phyloP scores from a whole-genome alignment of 129 eudicot species.

The Lactuca sativa region DNA sequence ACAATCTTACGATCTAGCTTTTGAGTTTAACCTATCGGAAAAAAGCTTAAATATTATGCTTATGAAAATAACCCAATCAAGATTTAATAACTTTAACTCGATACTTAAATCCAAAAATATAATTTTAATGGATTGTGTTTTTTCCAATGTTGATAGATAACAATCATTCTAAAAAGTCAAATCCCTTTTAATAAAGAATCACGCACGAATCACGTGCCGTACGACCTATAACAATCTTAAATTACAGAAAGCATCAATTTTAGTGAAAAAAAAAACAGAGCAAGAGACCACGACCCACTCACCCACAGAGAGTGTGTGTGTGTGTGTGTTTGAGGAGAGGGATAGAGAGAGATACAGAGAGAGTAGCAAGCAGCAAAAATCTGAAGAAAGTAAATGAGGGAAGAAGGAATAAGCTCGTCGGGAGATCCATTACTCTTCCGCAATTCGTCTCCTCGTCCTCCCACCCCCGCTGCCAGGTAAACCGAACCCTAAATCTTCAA shows the following conservation, averaged over 20 bases:
- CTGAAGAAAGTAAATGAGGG: slow-evolving; percentile 50
- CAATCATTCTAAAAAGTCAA: not conserved
- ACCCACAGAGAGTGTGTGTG: not conserved
- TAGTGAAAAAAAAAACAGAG: not conserved
- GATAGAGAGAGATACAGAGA: not conserved
- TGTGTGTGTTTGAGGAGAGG: not conserved
- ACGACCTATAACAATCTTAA: not conserved
- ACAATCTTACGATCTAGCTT: too few relatives aligned
- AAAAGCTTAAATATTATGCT: too few relatives aligned
- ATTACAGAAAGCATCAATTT: not conserved
- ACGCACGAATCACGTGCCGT: not conserved
- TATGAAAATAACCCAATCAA: too few relatives aligned
- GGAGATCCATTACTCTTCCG: slow-evolving; percentile 56
- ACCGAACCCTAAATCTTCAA: slow-evolving; percentile 32
- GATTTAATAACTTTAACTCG: too few relatives aligned
- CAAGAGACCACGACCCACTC: not conserved
- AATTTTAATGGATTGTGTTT: too few relatives aligned
- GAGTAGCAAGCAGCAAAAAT: not conserved
- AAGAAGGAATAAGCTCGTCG: slow-evolving; percentile 88
- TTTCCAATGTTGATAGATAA: not conserved
- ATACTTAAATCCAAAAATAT: too few relatives aligned
- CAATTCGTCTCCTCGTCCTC: slow-evolving; percentile 51
- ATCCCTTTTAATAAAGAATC: not conserved
- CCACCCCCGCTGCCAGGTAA: slow-evolving; percentile 76
- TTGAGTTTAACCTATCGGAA: too few relatives aligned